phyloP scores from a whole-genome alignment of 169 alveolate genomes.

The Perkinsus marinus region DNA sequence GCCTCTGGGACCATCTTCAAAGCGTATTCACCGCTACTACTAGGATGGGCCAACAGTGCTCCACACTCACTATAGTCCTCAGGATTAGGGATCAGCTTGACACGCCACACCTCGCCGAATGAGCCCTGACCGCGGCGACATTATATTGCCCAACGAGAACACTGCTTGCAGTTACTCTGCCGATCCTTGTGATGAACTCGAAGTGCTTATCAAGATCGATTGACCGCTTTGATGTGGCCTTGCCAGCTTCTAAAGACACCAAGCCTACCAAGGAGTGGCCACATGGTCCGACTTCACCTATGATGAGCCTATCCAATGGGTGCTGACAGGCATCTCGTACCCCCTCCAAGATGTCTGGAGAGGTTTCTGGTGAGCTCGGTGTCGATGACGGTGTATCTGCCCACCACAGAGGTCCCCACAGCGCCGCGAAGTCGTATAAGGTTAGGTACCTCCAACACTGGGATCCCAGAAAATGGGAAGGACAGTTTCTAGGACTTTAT shows the following conservation, averaged over 20 bases:
- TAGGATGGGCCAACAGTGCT: background rate
- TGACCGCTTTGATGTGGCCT: background rate
- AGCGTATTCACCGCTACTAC: background rate
- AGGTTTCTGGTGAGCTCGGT: background rate
- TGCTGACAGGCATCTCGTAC: background rate
- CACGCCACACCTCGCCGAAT: slow-evolving; percentile 26
- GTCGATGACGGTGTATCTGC: background rate
- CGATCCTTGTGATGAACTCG: background rate
- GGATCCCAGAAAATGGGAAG: background rate
- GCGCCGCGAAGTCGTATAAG: background rate
- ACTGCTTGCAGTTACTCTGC: background rate
- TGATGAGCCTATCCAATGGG: background rate
- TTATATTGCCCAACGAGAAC: background rate
- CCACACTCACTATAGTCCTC: background rate
- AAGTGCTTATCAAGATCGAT: background rate
- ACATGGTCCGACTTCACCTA: too few species aligned
- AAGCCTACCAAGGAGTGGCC: too few species aligned
- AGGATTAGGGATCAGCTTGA: background rate
- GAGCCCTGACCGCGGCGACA: slow-evolving; percentile 12
- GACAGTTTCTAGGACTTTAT: background rate
- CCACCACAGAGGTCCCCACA: background rate
- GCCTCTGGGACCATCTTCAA: slow-evolving; percentile 8
- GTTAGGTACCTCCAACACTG: background rate
- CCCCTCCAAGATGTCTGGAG: background rate
- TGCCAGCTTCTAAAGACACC: background rate